Evolutionary conservation across 441 rosid genomes (phyloP), one percentile per base, ranked within the genome.

Genomic region (Cnidoscolus chayamansa): DNA sequence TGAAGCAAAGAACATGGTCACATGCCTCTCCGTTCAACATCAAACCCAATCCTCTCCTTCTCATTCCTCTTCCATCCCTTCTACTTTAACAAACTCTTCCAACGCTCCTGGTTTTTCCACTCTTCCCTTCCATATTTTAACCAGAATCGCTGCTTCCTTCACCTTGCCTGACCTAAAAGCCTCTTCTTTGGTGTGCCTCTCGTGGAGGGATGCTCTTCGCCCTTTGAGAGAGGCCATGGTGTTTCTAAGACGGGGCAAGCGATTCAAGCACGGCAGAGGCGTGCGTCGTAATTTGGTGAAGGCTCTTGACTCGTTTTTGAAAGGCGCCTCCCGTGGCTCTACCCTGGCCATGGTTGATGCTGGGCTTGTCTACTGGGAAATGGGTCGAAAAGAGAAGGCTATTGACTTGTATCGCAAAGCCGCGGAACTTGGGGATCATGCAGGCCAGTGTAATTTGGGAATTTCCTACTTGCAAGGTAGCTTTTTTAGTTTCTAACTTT

Each of bases 311-410:
- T 88, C 91, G 11, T 94, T 90, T 76, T 74, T 92, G 65, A 89
- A 88, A 81, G 97, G 92, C 4, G 96, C 90, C 7, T 90, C 84
- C 48, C 94, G 82, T 50, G 98, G 98, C 51, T 92, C 89, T 47
- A 82, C 95, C n/a, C 86, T 87, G 7, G 94, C 97, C 17, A 92
- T 94, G 98, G 97, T 94, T 17, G 98, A 94, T 50, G 98, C 95
- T 0, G 97, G 97, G 17, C 89, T 94, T 19, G 70, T 92, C 45
- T 90, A 85, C 56, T 94, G 98, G 97, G 97, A 90, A 78, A 75
- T 71, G 19, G 98, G 91, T 30, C 68, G 71, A 56, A 86, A 77
- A 59, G 88, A 85, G n/a, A 84, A 79, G 74, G 97, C 97, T 0
- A 68, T 87, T 54, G 73, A 73, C 0, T 59, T 90, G 49, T 92